Evolutionary conservation across 208 protist species (phyloP).

Genomic region (Vickermania spadyakhi): DNA sequence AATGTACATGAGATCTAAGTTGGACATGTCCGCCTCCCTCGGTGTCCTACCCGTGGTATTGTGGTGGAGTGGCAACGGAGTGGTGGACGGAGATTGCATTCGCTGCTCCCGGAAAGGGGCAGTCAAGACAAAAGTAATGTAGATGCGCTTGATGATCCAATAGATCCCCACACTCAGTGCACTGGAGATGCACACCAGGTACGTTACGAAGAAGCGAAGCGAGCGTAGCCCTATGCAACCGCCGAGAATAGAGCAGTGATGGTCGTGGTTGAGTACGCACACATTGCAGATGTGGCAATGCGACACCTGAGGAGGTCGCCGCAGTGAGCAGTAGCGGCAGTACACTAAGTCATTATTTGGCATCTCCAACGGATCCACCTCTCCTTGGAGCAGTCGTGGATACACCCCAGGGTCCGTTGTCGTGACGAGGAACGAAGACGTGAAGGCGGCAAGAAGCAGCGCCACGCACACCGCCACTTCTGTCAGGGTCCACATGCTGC

Average conservation of each 20-base stretch:
- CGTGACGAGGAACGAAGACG: conserved; percentile 34
- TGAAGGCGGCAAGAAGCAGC: conserved; percentile 32
- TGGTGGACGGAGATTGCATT: background rate
- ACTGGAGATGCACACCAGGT: conserved; percentile 24
- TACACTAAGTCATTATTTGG: conserved; percentile 16
- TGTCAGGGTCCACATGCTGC: conserved; percentile 21
- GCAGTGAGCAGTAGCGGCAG: conserved; percentile 48
- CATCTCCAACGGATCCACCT: conserved; percentile 44
- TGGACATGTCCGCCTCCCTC: conserved; percentile 1
- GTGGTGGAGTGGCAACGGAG: background rate
- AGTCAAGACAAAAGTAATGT: background rate
- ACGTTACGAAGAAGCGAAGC: conserved; percentile 70
- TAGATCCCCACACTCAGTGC: conserved; percentile 23
- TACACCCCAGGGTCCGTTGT: conserved; percentile 52
- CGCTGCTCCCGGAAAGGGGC: background rate
- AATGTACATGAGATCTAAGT: conserved; percentile 2
- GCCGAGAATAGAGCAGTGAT: conserved; percentile 72
- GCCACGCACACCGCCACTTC: conserved; percentile 27
- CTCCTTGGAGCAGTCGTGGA: conserved; percentile 36
- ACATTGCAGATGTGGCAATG: conserved; percentile 78
- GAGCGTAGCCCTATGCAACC: conserved; percentile 67
- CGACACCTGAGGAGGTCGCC: conserved; percentile 37
- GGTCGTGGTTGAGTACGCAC: conserved; percentile 77
- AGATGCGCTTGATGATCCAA: conserved; percentile 22
- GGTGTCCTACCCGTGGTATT: background rate